A percentile compares a stretch with the other conserved stretches of the same genome.
These are phyloP conservation scores for Syzygium syzygioides DNA, from an alignment of 441 rosid genomes.

Conservation along the genomic window DNA sequence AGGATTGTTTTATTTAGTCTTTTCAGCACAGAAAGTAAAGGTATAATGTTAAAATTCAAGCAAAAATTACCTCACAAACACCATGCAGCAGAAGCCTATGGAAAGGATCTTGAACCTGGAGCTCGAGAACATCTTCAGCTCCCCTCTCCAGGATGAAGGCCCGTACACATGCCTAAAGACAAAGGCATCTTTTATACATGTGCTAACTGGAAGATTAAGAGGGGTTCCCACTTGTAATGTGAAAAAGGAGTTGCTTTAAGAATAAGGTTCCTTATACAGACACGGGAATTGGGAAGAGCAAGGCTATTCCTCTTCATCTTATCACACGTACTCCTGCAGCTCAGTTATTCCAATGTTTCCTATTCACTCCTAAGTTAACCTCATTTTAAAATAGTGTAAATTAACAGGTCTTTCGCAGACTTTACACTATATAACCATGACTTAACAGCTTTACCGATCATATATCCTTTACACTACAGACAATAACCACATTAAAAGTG, in stretches of 20 bases:
- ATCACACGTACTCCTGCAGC: background rate
- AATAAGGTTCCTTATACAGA: background rate
- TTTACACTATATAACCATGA: background rate
- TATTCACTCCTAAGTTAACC: background rate
- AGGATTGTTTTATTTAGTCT: background rate
- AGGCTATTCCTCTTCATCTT: background rate
- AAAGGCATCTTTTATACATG: background rate
- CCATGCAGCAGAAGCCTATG: constrained; percentile 85
- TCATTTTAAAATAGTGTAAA: background rate
- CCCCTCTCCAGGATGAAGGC: constrained; percentile 43
- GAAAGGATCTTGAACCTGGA: constrained; percentile 81
- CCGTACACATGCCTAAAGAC: constrained; percentile 50
- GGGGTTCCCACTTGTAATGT: background rate
- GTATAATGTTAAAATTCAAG: background rate
- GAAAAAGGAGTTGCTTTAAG: background rate
- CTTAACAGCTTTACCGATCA: background rate
- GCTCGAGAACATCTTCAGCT: constrained; percentile 51
- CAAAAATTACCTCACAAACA: constrained; percentile 70
- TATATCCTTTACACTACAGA: background rate
- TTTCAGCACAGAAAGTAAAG: background rate
- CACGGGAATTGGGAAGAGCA: background rate
- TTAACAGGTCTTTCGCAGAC: background rate
- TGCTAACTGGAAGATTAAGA: background rate
- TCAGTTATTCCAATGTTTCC: background rate
- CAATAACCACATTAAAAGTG: background rate